Evolutionary conservation across 495 filamentous ascomycete species (phyloP).

Genomic region (Pseudoneurospora amorphoporcata): DNA sequence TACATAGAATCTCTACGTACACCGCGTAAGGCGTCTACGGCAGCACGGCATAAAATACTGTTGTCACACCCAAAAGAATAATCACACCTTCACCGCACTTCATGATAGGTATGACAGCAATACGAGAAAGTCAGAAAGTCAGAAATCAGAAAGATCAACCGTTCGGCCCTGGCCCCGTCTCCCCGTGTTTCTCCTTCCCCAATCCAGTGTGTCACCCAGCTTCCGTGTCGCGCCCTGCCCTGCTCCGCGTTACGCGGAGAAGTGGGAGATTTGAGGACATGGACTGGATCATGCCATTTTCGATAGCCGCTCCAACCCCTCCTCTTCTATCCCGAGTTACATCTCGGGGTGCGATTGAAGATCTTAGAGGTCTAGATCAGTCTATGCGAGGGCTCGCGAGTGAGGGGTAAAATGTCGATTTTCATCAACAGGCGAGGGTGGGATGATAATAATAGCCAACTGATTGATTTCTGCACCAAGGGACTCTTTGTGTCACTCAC

Average conservation of each 20-base stretch:
- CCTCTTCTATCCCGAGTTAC: neutral
- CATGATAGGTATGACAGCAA: neutral
- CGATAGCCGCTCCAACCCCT: neutral
- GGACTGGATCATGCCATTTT: neutral
- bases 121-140: neutral
- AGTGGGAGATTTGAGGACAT: neutral
- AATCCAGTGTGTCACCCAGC: neutral
- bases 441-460: neutral
- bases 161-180: neutral
- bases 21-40: neutral
- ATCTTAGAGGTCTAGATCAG: neutral
- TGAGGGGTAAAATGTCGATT: neutral
- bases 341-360: neutral
- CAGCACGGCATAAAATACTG: neutral
- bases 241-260: neutral
- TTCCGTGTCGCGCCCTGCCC: neutral
- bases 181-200: neutral
- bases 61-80: neutral
- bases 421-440: neutral
- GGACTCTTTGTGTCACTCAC: neutral
- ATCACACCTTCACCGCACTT: neutral
- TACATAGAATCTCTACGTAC: neutral
- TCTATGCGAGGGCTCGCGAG: neutral
- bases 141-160: neutral
- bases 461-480: neutral